These are phyloP conservation scores for Dichomitus squalens DNA, from an alignment of 1,284 basidiomycete genomes.

Conservation along the genomic window DNA sequence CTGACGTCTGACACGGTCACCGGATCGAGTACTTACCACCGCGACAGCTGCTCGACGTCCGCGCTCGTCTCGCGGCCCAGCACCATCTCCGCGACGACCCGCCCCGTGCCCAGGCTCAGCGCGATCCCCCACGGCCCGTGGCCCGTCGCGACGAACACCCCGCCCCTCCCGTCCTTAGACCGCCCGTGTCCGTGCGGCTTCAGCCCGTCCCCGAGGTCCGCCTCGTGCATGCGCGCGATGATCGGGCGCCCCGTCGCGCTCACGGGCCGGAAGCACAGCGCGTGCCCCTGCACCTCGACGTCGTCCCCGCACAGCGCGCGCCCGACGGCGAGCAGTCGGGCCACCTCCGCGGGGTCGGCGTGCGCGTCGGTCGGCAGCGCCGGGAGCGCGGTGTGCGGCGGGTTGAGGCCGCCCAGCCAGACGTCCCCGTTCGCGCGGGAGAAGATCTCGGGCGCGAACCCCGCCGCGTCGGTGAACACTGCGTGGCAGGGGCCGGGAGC, in stretches of 20 bases:
- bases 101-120: conserved; percentile 38
- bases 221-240: conserved; percentile 32
- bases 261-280: conserved; percentile 40
- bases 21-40: conserved; percentile 28
- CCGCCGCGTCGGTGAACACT: conserved; percentile 35
- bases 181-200: conserved; percentile 19
- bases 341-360: conserved; percentile 19
- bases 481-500: conserved; percentile 31
- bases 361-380: conserved; percentile 29
- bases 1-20: neutral
- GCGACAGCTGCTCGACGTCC: conserved; percentile 32
- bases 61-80: conserved; percentile 35
- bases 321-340: conserved; percentile 28
- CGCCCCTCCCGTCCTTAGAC: conserved; percentile 21
- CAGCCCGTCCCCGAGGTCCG: conserved; percentile 30
- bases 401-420: conserved; percentile 41
- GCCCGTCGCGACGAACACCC: conserved; percentile 37
- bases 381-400: conserved; percentile 30
- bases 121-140: conserved; percentile 43
- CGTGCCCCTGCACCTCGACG: conserved; percentile 28
- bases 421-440: conserved; percentile 36
- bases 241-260: conserved; percentile 34
- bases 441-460: conserved; percentile 41
- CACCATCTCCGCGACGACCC: conserved; percentile 37
- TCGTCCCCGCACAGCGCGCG: conserved; percentile 30